Evolutionary conservation across 2,329 filamentous ascomycete species (phyloP).

Genomic region (Chrysoporthe deuterocubensis): DNA sequence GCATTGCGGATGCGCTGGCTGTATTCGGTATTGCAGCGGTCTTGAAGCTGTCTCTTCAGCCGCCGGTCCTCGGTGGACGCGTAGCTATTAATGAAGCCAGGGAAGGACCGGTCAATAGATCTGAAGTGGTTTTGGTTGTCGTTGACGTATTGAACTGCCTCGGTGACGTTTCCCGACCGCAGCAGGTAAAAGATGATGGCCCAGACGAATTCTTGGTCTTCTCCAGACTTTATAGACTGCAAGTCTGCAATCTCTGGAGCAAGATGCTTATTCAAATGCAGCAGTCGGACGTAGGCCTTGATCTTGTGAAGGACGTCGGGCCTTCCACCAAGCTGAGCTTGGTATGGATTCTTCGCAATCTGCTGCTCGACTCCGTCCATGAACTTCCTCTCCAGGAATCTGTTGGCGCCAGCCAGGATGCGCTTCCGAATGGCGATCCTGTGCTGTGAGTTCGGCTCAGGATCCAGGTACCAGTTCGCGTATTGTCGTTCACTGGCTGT

Average conservation of each 20-base stretch:
- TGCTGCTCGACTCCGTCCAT: constrained; percentile 75
- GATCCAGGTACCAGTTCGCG: constrained; percentile 76
- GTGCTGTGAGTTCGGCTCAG: constrained; percentile 66
- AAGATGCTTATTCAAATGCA: constrained; percentile 79
- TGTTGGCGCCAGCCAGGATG: constrained; percentile 79
- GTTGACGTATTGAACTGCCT: constrained; percentile 86
- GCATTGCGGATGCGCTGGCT: constrained; percentile 82
- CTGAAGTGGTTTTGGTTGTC: constrained; percentile 80
- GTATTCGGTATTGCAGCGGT: constrained; percentile 89
- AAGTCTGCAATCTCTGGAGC: constrained; percentile 80
- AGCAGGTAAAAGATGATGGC: constrained; percentile 91
- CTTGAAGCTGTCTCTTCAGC: constrained; percentile 77
- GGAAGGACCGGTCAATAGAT: constrained; percentile 88
- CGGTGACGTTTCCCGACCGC: constrained; percentile 79
- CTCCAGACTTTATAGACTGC: constrained; percentile 51
- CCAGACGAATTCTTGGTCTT: constrained; percentile 87
- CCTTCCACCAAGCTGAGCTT: constrained; percentile 86
- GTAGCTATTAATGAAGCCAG: constrained; percentile 85
- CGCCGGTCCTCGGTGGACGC: constrained; percentile 76
- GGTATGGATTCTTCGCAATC: constrained; percentile 81
- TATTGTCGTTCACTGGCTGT: constrained; percentile 78
- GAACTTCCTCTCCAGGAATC: constrained; percentile 81
- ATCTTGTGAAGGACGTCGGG: constrained; percentile 90
- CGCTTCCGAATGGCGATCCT: constrained; percentile 73
- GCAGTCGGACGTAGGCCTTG: constrained; percentile 86